phyloP scores from a whole-genome alignment of 2,329 filamentous ascomycete species.

The Monilinia fructicola region DNA sequence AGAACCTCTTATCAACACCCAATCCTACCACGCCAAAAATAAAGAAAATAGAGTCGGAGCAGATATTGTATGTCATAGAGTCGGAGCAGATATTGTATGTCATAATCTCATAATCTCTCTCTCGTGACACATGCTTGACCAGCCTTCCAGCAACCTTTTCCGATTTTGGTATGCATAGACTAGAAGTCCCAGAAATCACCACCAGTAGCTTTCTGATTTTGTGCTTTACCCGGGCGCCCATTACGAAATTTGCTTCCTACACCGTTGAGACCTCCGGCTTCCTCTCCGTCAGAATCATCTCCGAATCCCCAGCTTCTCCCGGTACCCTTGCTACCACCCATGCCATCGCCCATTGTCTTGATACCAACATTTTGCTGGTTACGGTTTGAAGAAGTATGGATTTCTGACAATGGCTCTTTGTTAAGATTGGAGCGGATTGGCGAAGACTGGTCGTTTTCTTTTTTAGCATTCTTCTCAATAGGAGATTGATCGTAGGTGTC shows the following conservation, averaged over 20 bases:
- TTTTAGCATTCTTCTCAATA: constrained; percentile 43
- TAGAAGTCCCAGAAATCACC: constrained; percentile 44
- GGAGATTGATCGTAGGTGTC: constrained; percentile 56
- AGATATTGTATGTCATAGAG: constrained; percentile 11
- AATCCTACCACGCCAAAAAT: background rate
- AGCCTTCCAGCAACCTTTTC: background rate
- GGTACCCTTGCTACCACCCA: constrained; percentile 47
- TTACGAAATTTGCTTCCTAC: constrained; percentile 31
- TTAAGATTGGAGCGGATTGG: constrained; percentile 2
- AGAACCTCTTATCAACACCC: constrained; percentile 1
- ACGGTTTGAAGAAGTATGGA: constrained; percentile 29
- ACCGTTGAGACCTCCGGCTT: constrained; percentile 33
- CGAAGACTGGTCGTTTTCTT: constrained; percentile 35
- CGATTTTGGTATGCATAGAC: background rate
- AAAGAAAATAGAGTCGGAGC: background rate
- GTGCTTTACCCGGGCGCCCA: constrained; percentile 36
- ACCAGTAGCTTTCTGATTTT: constrained; percentile 36
- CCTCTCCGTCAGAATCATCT: constrained; percentile 50
- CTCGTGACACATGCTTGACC: constrained; percentile 12
- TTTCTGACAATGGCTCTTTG: constrained; percentile 20
- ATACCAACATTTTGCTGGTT: constrained; percentile 34
- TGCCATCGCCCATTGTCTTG: constrained; percentile 55
- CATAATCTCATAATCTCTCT: constrained; percentile 21
- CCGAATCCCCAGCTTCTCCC: constrained; percentile 55
- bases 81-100: too few relatives aligned